These are phyloP conservation scores for Lentinus polychrous DNA, from an alignment of 1,284 basidiomycete genomes.

Conservation along the genomic window DNA sequence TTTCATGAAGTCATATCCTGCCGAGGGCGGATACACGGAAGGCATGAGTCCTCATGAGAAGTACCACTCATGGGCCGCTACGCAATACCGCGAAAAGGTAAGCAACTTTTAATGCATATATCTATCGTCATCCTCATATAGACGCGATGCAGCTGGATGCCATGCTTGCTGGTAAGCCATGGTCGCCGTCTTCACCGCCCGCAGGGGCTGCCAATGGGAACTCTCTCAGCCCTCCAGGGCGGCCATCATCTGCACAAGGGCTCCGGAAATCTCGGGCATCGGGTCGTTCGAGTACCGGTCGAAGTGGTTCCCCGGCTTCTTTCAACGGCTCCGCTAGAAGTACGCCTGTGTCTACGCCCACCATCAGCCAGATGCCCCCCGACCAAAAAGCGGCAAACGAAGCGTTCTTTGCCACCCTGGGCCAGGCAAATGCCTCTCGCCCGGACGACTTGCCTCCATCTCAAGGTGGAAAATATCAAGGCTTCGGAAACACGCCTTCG, in stretches of 20 bases:
- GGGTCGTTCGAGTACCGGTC: slow-evolving; percentile 41
- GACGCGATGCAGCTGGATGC: slow-evolving; percentile 52
- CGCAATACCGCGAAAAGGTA: slow-evolving; percentile 89
- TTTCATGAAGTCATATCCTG: slow-evolving; percentile 74
- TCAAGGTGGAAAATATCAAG: slow-evolving; percentile 80
- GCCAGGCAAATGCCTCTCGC: slow-evolving; percentile 64
- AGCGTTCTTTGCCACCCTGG: slow-evolving; percentile 66
- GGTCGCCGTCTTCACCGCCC: slow-evolving; percentile 65
- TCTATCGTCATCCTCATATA: background rate
- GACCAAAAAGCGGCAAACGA: slow-evolving; percentile 75
- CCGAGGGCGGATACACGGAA: slow-evolving; percentile 71
- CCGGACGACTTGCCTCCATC: slow-evolving; percentile 72
- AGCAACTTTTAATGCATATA: slow-evolving; percentile 9
- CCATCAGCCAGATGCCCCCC: slow-evolving; percentile 17
- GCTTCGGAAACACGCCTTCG: slow-evolving; percentile 72
- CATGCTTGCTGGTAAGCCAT: slow-evolving; percentile 59
- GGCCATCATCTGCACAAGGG: slow-evolving; percentile 62
- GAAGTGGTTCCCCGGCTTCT: slow-evolving; percentile 43
- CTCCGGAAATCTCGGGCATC: slow-evolving; percentile 72
- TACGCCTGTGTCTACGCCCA: slow-evolving; percentile 31
- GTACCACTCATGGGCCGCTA: slow-evolving; percentile 88
- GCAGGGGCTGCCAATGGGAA: slow-evolving; percentile 29
- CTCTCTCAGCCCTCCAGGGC: slow-evolving; percentile 36
- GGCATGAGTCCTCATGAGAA: slow-evolving; percentile 69
- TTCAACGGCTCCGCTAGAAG: slow-evolving; percentile 29